These are phyloP conservation scores for Citrus hindsii DNA, from an alignment of 345 rosid species.

Conservation along the genomic window DNA sequence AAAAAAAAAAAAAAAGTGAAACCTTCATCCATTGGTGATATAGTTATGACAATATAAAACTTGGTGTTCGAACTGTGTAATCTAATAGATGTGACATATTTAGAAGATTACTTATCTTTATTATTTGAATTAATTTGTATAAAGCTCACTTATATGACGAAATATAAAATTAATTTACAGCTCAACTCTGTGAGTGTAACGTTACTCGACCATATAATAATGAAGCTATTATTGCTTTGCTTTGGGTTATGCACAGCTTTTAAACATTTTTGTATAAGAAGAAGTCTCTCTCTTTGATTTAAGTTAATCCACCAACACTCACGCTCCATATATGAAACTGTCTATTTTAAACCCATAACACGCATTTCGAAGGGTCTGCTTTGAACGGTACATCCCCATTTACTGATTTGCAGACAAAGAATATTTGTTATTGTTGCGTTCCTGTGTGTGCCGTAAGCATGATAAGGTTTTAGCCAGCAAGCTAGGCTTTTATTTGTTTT, in stretches of 20 bases:
- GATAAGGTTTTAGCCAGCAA: not conserved
- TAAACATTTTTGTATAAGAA: not conserved
- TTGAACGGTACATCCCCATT: not conserved
- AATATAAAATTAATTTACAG: too few relatives aligned
- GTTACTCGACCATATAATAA: not conserved
- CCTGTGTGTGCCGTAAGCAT: not conserved
- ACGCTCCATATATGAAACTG: not conserved
- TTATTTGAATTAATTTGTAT: too few relatives aligned
- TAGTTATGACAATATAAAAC: too few relatives aligned
- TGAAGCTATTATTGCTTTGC: not conserved
- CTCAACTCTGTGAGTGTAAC: not conserved
- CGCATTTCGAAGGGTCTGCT: not conserved
- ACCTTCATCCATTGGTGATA: too few relatives aligned
- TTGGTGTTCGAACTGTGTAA: too few relatives aligned
- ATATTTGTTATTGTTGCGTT: not conserved
- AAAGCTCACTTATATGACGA: too few relatives aligned
- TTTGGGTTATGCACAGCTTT: not conserved
- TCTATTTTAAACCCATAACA: conserved; percentile 1
- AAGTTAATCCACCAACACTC: not conserved
- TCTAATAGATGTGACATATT: too few relatives aligned
- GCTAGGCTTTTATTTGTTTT: not conserved
- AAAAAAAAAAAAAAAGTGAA: too few relatives aligned
- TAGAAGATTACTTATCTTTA: too few relatives aligned
- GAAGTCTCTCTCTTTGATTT: not conserved
- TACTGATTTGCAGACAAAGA: not conserved